Base-by-base conservation (phyloP, 2,329 filamentous ascomycete genomes). In the Colletotrichum musicola region DNA sequence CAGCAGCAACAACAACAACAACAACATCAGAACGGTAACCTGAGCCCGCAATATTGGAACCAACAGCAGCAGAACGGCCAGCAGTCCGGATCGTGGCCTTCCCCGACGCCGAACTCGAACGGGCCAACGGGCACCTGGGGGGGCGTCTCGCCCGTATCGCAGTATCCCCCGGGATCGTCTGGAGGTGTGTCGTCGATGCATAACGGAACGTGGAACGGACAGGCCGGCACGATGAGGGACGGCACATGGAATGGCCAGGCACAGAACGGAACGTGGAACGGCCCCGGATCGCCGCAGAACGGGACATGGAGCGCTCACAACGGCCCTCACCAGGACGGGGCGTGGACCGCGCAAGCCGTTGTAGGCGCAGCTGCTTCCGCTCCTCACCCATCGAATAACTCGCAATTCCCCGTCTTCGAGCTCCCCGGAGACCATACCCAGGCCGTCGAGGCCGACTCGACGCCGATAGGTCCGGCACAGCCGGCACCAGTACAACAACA, bases 381-480 rank as follows among this genome's bases (percentile, higher is more conserved):
- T 4, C 65, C 65, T 5, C 30, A 61, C 27, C 62, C 62, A 6
- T 38, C 49, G 4, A 50, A 14, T 25, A 25, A 40, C 44, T n/a
- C 49, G 14, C 51, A 69, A 4, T 14, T 27, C 6, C 62, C 66
- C 35, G 62, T 69, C 62, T 69, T 69, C 20, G 66, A 69, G 38
- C 50, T 69, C 6, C 55, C 66, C 9, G 66, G 66, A 61, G 66
- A 69, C 35, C 22, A 69, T 12, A 61, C 44, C 10, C 66, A 51
- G 20, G 55, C 66, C 13, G 66, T 66, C 25, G 66, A 69, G 50
- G 66, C 66, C 5, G 66, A 69, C 62, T 69, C 66, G 30, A 66
- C 66, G 42, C 66, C 66, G 2, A 30, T 69, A 6, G 66, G 66
- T 4, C 25, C 25, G 2, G 66, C 62, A 16, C 62, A 56, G 14